Evolutionary conservation across 768 basidiomycete genomes (phyloP).

Genomic region (Pholiota conissans): DNA sequence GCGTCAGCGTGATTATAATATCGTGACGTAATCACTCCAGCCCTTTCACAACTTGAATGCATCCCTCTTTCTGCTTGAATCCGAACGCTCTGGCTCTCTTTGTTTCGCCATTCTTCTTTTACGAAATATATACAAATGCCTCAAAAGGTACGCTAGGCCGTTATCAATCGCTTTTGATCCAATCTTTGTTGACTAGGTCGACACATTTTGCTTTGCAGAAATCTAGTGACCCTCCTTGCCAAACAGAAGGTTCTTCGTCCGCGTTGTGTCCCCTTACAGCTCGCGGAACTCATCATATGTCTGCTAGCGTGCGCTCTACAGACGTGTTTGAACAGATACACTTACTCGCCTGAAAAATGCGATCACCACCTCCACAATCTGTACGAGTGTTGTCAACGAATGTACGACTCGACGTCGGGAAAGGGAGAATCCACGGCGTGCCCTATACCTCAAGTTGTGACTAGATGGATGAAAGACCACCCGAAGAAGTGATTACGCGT

Average conservation of each 20-base stretch:
- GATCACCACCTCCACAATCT: slow-evolving; percentile 46
- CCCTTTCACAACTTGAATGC: no score
- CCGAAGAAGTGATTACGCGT: slow-evolving; percentile 16
- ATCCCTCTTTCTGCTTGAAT: no score
- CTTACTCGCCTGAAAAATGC: slow-evolving; percentile 63
- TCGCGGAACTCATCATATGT: no score
- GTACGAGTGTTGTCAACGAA: slow-evolving; percentile 57
- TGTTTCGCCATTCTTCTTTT: no score
- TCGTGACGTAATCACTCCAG: no score
- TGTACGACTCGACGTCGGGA: slow-evolving; percentile 44
- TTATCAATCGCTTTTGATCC: no score
- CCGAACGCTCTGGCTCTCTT: no score
- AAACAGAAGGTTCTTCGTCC: slow-evolving; percentile 3
- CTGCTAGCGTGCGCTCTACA: slow-evolving; percentile 62
- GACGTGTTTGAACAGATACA: slow-evolving; percentile 58
- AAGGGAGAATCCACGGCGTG: slow-evolving; percentile 56
- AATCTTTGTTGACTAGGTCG: no score
- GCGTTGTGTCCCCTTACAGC: no score
- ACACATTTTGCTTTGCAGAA: background rate
- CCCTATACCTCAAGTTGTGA: slow-evolving; percentile 49
- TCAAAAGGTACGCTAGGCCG: no score
- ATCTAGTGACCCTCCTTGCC: background rate
- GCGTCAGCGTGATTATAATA: no score
- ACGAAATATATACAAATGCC: background rate
- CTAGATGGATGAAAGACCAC: slow-evolving; percentile 58